Percentiles rank a stretch among this genome's conserved stretches.
Conservation (phyloP, 768 basidiomycete species). For the Termitomyces sp. region DNA sequence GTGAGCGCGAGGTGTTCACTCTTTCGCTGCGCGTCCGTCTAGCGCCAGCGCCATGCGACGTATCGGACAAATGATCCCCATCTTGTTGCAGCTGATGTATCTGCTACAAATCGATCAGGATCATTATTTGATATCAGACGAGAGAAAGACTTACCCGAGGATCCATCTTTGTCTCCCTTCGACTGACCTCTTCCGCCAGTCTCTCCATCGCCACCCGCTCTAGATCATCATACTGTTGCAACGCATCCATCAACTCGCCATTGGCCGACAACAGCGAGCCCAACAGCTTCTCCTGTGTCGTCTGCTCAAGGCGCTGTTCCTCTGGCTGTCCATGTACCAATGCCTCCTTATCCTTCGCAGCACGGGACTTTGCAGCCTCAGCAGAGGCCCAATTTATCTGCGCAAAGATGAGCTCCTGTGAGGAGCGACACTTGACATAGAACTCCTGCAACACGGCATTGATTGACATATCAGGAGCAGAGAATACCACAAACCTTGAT, state of each 20-base stretch:
- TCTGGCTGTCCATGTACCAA: constrained; percentile 17
- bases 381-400: constrained; percentile 90
- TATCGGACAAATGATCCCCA: constrained; percentile 24
- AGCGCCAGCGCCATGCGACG: constrained; percentile 10
- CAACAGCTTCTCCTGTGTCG: constrained; percentile 71
- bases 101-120: constrained; percentile 16
- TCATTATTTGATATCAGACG: neutral
- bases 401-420: constrained; percentile 79
- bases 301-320: constrained; percentile 37
- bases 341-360: constrained; percentile 20
- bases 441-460: constrained; percentile 59
- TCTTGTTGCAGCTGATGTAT: constrained; percentile 33
- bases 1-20: constrained; percentile 37
- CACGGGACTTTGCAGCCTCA: constrained; percentile 67
- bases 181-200: constrained; percentile 64
- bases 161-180: constrained; percentile 61
- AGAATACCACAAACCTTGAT: constrained; percentile 42
- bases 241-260: constrained; percentile 58
- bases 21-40: constrained; percentile 26
- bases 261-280: constrained; percentile 71
- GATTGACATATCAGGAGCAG: neutral
- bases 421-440: constrained; percentile 67
- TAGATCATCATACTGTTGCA: constrained; percentile 76
- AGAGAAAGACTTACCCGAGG: constrained; percentile 43
- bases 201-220: constrained; percentile 61